Evolutionary conservation across 495 filamentous ascomycete genomes (phyloP).

Genomic region (Barbatosphaeria neglecta): DNA sequence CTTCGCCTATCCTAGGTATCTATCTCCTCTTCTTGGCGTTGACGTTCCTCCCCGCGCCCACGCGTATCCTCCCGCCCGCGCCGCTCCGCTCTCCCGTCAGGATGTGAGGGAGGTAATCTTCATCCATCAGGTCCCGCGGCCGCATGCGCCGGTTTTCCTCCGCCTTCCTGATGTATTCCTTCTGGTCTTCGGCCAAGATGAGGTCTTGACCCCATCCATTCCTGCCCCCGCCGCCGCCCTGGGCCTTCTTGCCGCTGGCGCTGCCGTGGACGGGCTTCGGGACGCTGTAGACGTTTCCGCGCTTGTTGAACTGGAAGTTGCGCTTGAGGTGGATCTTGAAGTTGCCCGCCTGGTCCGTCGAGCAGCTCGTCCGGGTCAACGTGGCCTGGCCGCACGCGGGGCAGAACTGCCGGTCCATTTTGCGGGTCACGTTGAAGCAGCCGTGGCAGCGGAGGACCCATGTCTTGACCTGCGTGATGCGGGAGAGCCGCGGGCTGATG

Average conservation of each 20-base stretch:
- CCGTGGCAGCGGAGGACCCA: slow-evolving; percentile 89
- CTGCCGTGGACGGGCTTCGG: slow-evolving; percentile 81
- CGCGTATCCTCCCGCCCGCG: slow-evolving; percentile 53
- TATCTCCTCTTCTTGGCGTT: slow-evolving; percentile 60
- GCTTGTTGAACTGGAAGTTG: slow-evolving; percentile 92
- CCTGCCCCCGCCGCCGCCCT: slow-evolving; percentile 64
- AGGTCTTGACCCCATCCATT: slow-evolving; percentile 70
- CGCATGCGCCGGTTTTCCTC: slow-evolving; percentile 51
- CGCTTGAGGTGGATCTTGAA: slow-evolving; percentile 85
- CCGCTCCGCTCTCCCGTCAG: slow-evolving; percentile 64
- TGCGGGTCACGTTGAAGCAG: slow-evolving; percentile 77
- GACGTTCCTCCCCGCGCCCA: slow-evolving; percentile 78
- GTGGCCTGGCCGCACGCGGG: slow-evolving; percentile 80
- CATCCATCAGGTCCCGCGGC: slow-evolving; percentile 82
- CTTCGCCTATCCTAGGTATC: background rate
- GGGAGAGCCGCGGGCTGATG: slow-evolving; percentile 61
- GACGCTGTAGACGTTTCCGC: slow-evolving; percentile 79
- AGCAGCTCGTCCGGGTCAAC: slow-evolving; percentile 75
- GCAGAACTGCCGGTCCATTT: slow-evolving; percentile 89
- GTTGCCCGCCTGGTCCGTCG: slow-evolving; percentile 64
- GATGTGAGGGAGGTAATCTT: slow-evolving; percentile 82
- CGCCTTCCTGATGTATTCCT: slow-evolving; percentile 66
- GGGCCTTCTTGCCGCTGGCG: slow-evolving; percentile 58
- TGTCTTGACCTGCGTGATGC: slow-evolving; percentile 68
- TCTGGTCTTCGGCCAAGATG: slow-evolving; percentile 89